Evolutionary conservation across 202 grass and related monocot genomes (phyloP).

Genomic region (Saccharum hybrid): DNA sequence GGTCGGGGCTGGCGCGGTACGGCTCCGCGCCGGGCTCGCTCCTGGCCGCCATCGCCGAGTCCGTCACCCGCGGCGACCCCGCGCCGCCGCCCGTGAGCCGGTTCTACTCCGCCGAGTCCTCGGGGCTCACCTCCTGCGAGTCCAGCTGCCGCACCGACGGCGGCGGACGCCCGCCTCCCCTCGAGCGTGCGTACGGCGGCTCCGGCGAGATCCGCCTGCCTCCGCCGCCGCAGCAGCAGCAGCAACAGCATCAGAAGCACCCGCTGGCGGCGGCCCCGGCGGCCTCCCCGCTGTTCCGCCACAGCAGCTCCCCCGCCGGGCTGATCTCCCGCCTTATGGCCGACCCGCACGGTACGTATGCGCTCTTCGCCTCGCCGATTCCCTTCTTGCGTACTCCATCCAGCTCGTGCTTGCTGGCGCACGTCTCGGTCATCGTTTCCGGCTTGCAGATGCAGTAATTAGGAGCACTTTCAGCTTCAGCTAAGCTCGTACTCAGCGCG

Average conservation of each 20-base stretch:
- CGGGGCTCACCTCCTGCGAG: constrained; percentile 71
- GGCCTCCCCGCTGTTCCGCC: constrained; percentile 54
- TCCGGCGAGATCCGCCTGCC: constrained; percentile 61
- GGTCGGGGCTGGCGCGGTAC: constrained; percentile 52
- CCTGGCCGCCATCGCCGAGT: constrained; percentile 64
- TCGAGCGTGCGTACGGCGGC: constrained; percentile 46
- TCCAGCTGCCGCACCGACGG: constrained; percentile 62
- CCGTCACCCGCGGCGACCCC: too few relatives aligned
- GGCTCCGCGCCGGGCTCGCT: constrained; percentile 71
- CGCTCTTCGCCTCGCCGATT: not conserved
- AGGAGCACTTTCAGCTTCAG: not conserved
- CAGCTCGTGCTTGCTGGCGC: not conserved
- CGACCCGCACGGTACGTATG: constrained; percentile 70
- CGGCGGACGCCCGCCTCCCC: not conserved
- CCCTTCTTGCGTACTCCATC: not conserved
- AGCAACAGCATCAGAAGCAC: not conserved
- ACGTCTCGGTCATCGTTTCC: not conserved
- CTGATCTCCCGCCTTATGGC: constrained; percentile 73
- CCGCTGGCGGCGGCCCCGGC: not conserved
- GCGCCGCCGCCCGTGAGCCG: constrained; percentile 43
- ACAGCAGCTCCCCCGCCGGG: constrained; percentile 90
- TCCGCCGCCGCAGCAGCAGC: not conserved
- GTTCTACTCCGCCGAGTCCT: constrained; percentile 71
- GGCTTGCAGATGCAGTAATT: not conserved
- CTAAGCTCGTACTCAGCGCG: not conserved